These are phyloP conservation scores for Pilobolus umbonatus DNA, from an alignment of 192 early-diverging fungal species.

Conservation along the genomic window DNA sequence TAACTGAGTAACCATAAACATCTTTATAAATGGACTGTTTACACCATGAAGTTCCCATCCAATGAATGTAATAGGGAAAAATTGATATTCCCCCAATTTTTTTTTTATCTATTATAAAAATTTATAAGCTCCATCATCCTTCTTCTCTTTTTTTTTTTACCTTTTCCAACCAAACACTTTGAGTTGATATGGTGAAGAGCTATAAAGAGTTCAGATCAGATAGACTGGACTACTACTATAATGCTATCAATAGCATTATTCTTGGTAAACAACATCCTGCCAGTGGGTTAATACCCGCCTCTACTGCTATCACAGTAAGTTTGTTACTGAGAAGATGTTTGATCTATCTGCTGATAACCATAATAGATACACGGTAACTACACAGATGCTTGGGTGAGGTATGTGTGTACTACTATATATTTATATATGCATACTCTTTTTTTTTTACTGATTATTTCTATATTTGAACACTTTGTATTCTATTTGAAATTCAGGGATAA, in stretches of 20 bases:
- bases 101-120: neutral
- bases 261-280: constrained; percentile 72
- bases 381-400: constrained; percentile 83
- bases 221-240: constrained; percentile 70
- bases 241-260: constrained; percentile 66
- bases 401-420: constrained; percentile 16
- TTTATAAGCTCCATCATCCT: neutral
- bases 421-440: neutral
- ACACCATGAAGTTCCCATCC: neutral
- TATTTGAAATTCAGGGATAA: constrained; percentile 56
- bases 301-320: constrained; percentile 67
- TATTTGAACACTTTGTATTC: neutral
- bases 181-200: too few species aligned
- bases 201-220: neutral
- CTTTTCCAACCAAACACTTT: neutral
- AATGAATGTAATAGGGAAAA: neutral
- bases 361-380: constrained; percentile 71
- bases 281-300: constrained; percentile 83
- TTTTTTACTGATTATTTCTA: neutral
- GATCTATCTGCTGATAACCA: neutral
- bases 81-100: neutral
- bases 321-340: neutral
- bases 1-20: constrained; percentile 6
- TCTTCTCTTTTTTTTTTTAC: constrained; percentile 3
- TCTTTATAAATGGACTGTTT: neutral